Conservation (phyloP, 148 eudicot species). For the Heliamphora exappendiculata region DNA sequence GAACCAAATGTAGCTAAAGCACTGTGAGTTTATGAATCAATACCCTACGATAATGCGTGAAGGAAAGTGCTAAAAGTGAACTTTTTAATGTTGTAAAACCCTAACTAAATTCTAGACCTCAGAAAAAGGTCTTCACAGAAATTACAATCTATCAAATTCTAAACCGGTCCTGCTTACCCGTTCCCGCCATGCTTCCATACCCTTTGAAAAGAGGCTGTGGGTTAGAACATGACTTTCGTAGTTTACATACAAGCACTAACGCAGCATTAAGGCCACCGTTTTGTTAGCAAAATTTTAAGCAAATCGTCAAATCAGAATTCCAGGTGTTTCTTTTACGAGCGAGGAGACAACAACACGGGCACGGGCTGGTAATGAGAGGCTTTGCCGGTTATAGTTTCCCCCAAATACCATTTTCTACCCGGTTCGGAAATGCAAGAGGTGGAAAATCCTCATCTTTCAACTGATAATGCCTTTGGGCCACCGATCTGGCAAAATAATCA, state of each 20-base stretch:
- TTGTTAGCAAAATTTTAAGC: not conserved
- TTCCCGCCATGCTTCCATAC: not conserved
- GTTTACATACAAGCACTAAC: constrained; percentile 11
- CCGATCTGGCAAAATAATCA: constrained; percentile 41
- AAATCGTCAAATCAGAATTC: not conserved
- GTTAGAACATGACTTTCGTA: constrained; percentile 10
- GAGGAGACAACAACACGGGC: constrained; percentile 9
- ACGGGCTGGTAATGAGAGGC: constrained; percentile 9
- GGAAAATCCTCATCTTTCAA: constrained; percentile 32
- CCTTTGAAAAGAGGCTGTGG: not conserved
- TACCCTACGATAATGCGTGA: not conserved
- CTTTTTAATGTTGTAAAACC: constrained; percentile 10
- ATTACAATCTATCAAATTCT: constrained; percentile 13
- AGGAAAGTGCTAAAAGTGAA: not conserved
- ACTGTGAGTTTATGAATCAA: constrained; percentile 7
- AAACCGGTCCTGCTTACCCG: constrained; percentile 1
- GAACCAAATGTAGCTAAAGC: not conserved
- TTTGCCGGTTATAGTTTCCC: constrained; percentile 3
- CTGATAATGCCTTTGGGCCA: constrained; percentile 29
- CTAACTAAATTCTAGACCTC: constrained; percentile 10
- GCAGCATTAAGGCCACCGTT: not conserved
- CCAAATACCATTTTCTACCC: constrained; percentile 15
- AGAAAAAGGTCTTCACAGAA: not conserved
- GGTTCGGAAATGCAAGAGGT: constrained; percentile 18
- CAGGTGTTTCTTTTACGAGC: constrained; percentile 2